Evolutionary conservation across 352 stramenopile species (phyloP).

Genomic region (Globisporangium polare): DNA sequence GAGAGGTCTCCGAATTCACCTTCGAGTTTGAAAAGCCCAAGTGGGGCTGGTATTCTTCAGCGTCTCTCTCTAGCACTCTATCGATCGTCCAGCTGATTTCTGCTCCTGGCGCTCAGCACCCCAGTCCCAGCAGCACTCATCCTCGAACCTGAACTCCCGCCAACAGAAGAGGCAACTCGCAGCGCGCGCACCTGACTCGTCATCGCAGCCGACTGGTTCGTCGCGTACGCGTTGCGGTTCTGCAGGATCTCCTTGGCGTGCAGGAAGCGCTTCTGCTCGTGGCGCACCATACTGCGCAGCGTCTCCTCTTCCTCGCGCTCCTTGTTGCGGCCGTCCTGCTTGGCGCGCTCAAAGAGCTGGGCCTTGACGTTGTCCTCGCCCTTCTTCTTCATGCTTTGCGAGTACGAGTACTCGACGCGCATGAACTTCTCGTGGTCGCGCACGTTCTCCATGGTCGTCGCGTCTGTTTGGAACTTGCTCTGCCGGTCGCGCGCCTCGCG

Average conservation of each 20-base stretch:
- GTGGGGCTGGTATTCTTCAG: too few relatives aligned
- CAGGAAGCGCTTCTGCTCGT: slow-evolving; percentile 52
- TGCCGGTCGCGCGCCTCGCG: slow-evolving; percentile 53
- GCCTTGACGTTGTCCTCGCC: slow-evolving; percentile 24
- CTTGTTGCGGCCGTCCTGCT: slow-evolving; percentile 29
- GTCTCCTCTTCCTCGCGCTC: slow-evolving; percentile 60
- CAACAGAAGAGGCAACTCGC: background rate
- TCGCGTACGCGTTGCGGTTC: slow-evolving; percentile 65
- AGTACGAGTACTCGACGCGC: slow-evolving; percentile 29
- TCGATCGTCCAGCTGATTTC: slow-evolving; percentile 14
- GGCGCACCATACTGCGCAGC: slow-evolving; percentile 46
- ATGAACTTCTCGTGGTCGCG: slow-evolving; percentile 33
- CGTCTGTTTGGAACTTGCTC: slow-evolving; percentile 33
- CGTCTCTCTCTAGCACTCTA: background rate
- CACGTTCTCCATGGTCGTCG: slow-evolving; percentile 45
- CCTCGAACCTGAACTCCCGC: background rate
- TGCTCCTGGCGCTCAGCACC: background rate
- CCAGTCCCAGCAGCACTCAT: background rate
- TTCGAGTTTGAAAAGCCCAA: too few relatives aligned
- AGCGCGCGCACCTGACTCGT: slow-evolving; percentile 27
- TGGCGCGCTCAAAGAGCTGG: slow-evolving; percentile 26
- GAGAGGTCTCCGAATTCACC: too few relatives aligned
- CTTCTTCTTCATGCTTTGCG: slow-evolving; percentile 19
- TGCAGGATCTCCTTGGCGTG: slow-evolving; percentile 58
- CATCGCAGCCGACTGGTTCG: slow-evolving; percentile 36